phyloP scores from a whole-genome alignment of 2,329 filamentous ascomycete genomes.

The Pseudogymnoascus sp. region DNA sequence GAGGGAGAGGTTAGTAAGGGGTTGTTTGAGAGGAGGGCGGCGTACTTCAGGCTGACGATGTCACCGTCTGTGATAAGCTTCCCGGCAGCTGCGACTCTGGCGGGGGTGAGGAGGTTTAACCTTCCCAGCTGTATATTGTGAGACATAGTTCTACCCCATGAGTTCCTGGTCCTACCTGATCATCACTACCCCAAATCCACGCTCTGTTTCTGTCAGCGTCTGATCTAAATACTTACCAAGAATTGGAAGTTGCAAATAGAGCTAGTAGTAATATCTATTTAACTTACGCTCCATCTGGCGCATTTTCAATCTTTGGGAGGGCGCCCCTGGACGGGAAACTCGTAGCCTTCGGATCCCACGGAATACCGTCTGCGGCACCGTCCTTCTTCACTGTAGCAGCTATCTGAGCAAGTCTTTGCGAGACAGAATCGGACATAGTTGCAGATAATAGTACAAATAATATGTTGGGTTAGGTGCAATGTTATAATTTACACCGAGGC shows the following conservation, averaged over 20 bases:
- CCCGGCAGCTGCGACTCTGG: slow-evolving; percentile 35
- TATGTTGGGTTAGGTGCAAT: neutral
- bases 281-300: slow-evolving; percentile 22
- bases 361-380: slow-evolving; percentile 20
- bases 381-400: slow-evolving; percentile 19
- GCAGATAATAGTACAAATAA: neutral
- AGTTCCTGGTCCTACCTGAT: slow-evolving; percentile 18
- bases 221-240: neutral
- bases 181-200: slow-evolving; percentile 28
- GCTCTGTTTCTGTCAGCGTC: slow-evolving; percentile 15
- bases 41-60: slow-evolving; percentile 34
- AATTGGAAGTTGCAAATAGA: neutral
- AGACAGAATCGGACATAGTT: neutral
- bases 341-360: slow-evolving; percentile 26
- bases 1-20: slow-evolving; percentile 3
- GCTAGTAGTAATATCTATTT: neutral
- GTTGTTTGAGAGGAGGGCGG: neutral
- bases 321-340: slow-evolving; percentile 25
- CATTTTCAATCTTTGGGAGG: slow-evolving; percentile 24
- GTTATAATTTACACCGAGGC: neutral
- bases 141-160: neutral
- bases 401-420: slow-evolving; percentile 20
- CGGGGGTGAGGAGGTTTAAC: slow-evolving; percentile 40
- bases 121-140: slow-evolving; percentile 32
- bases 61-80: slow-evolving; percentile 37